A percentile compares a stretch with the other conserved stretches of the same genome.
Conservation (phyloP, 2,329 filamentous ascomycete genomes). For the Ascochyta lentis region DNA sequence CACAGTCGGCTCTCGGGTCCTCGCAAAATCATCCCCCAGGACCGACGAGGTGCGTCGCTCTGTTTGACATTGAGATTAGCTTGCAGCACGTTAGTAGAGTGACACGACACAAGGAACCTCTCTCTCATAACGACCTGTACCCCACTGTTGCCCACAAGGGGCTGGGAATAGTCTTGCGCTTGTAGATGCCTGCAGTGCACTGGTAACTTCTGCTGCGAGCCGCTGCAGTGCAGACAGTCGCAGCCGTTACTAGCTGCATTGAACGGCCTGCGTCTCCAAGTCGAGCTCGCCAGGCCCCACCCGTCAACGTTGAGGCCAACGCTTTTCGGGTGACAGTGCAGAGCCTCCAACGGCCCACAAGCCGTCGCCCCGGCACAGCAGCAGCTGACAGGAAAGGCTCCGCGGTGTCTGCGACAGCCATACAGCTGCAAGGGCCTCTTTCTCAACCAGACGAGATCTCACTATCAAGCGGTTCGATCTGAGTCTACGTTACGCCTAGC, state of each 20-base stretch:
- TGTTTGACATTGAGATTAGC: conserved; percentile 41
- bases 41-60: conserved; percentile 27
- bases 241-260: conserved; percentile 28
- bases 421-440: conserved; percentile 36
- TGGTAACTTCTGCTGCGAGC: conserved; percentile 36
- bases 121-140: conserved; percentile 34
- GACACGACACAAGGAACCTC: conserved; percentile 39
- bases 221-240: conserved; percentile 29
- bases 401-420: conserved; percentile 24
- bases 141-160: conserved; percentile 18
- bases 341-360: conserved; percentile 21
- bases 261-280: conserved; percentile 23
- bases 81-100: conserved; percentile 39
- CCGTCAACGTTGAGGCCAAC: conserved; percentile 15
- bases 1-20: conserved; percentile 14
- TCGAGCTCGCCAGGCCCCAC: conserved; percentile 21
- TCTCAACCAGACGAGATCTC: conserved; percentile 19
- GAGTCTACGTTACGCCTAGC: conserved; percentile 24
- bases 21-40: conserved; percentile 19
- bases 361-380: conserved; percentile 21
- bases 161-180: conserved; percentile 30
- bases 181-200: conserved; percentile 27
- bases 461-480: not conserved
- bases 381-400: conserved; percentile 10
- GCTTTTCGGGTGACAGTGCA: conserved; percentile 23